Evolutionary conservation across 169 alveolate species (phyloP).

Genomic region (Cryptosporidium ubiquitum): DNA sequence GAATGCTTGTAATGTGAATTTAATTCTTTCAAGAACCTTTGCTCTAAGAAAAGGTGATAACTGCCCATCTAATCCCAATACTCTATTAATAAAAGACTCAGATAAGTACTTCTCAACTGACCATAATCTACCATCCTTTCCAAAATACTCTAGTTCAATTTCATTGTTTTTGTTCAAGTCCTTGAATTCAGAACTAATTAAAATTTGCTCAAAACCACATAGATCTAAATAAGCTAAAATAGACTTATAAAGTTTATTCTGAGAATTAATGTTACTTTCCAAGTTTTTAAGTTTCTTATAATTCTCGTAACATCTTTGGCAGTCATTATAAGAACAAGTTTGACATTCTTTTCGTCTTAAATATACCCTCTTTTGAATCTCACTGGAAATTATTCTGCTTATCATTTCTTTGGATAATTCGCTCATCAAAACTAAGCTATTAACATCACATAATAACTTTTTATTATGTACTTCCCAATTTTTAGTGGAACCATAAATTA

Average conservation of each 20-base stretch:
- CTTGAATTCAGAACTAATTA: neutral
- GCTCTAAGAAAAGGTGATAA: neutral
- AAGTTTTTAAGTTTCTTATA: neutral
- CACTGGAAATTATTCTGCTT: conserved; percentile 8
- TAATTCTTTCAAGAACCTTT: conserved; percentile 46
- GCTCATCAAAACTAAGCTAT: conserved; percentile 28
- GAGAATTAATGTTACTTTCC: neutral
- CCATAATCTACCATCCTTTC: conserved; percentile 33
- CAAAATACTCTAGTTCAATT: neutral
- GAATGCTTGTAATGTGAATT: neutral
- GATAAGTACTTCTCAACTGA: conserved; percentile 40
- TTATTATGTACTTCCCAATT: neutral
- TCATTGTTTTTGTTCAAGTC: neutral
- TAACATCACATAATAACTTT: neutral
- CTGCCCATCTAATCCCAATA: neutral
- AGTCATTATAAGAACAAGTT: conserved; percentile 1
- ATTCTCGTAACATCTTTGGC: neutral
- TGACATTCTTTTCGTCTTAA: neutral
- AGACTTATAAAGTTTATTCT: neutral
- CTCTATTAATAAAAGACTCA: conserved; percentile 10
- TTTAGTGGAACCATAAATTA: neutral
- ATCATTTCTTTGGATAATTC: conserved; percentile 10
- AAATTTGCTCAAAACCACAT: conserved; percentile 7
- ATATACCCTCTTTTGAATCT: conserved; percentile 24
- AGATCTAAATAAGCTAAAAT: neutral